Base-by-base conservation (phyloP, 2,329 filamentous ascomycete species). In the Aspergillus tanneri region DNA sequence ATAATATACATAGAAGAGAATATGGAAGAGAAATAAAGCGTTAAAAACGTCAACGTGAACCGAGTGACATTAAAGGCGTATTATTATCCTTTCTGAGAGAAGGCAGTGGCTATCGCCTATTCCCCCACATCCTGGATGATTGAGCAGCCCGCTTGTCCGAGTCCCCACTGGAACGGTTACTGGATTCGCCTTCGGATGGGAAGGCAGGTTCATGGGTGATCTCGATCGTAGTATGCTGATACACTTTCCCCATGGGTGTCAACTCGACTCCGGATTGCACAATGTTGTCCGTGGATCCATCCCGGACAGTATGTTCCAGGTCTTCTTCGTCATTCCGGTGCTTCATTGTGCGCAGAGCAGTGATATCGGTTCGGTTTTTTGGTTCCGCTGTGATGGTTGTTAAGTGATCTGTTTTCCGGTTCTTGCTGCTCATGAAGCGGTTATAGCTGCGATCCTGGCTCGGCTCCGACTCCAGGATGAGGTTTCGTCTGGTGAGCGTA, bases 401-500 rank as follows among this genome's bases (percentile, higher is more conserved):
- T 4, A 65, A 44, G 65, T 70, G 47, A 12, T 69, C 61, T 3
- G 53, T 61, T 21, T 53, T 56, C 3, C 54, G 58, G 39, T 56
- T 55, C 36, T 54, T 63, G 46, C 58, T 62, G 53, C 62, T 64
- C 18, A 50, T 45, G 32, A 66, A 63, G 19, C 58, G 61, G 52
- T 66, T 59, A 54, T 68, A 69, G 35, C 62, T 64, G 57, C 60
- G 55, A 51, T 67, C 57, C 57, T 68, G 11, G 66, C 67, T 69
- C 12, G 67, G 70, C 49, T 77, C 75, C 42, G 77, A 74, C 49
- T 76, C 74, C 56, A 77, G 68, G 28, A 83, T 72, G 53, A 83
- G 72, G 38, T 78, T 77, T 46, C 75, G 75, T 11, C 81, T 74
- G 0, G 81, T 83, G 4, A 81, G 64, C 0, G 78, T 79, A 67